Evolutionary conservation across 2,329 filamentous ascomycete species (phyloP), one percentile per base, ranked within the genome.

Genomic region (Chaetomium sp.): DNA sequence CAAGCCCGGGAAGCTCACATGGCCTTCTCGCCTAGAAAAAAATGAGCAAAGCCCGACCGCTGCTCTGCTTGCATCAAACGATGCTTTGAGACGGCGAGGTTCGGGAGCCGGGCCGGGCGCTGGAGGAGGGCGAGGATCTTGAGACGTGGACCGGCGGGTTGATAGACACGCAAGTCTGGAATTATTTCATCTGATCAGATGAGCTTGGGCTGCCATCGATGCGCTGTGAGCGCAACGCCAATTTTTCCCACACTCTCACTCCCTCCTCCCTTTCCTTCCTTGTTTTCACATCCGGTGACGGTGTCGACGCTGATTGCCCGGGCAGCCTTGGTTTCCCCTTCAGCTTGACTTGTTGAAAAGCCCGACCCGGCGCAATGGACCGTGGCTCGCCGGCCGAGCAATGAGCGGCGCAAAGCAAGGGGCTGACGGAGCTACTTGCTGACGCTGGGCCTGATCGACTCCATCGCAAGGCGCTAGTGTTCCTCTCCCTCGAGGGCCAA

Each of bases 141-240:
- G 59, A 55, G 57, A 59, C 57, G 55, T 57, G 52, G 53, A 48
- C 52, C 33, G 47, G 48, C 41, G 43, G 44, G 38, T 33, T 35
- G 54, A 27, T 32, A 40, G 38, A 49, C 49, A 53, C 54, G 45
- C 50, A 49, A 9, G 40, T 10, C 35, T 46, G 42, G 34, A 45
- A 48, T 14, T 37, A 37, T 52, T 34, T 41, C 50, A 44, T 60
- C 55, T 48, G 56, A 54, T 56, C 41, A 47, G n/a, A 33, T 49
- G 53, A 47, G 48, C 53, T 56, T 52, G 50, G 50, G 47, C 49
- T 42, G 46, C 19, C 19, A 27, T 27, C 19, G 19, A 27, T 27
- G 19, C 19, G 19, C 19, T 27, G 19, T 27, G 19, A 27, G 19
- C 19, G 19, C 19, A 27, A 27, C 19, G 19, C 19, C 19, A 27